A percentile compares a stretch with the other conserved stretches of the same genome.
Evolutionary conservation across 2,329 filamentous ascomycete genomes (phyloP).

Genomic region (Diaporthe sp.): DNA sequence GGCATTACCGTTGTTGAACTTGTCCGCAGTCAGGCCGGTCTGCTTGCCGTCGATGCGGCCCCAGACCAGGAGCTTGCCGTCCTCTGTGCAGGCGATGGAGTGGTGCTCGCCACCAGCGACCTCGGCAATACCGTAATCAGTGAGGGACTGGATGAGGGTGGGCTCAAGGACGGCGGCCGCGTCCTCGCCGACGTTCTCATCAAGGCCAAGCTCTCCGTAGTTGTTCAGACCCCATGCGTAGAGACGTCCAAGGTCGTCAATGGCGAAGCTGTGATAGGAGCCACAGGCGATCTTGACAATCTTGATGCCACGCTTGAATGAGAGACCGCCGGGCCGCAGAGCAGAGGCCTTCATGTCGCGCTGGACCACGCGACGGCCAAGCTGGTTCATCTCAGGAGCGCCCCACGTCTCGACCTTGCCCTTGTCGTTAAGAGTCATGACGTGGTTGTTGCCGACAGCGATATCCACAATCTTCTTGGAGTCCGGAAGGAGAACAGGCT

Average conservation of each 20-base stretch:
- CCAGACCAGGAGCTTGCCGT: constrained; percentile 72
- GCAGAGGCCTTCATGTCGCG: constrained; percentile 58
- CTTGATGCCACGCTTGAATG: constrained; percentile 66
- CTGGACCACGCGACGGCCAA: constrained; percentile 73
- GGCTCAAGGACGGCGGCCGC: constrained; percentile 82
- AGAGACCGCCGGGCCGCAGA: constrained; percentile 51
- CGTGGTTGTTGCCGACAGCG: constrained; percentile 78
- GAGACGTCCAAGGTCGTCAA: constrained; percentile 78
- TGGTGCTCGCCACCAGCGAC: constrained; percentile 82
- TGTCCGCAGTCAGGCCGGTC: constrained; percentile 69
- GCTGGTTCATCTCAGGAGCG: constrained; percentile 76
- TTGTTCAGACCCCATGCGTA: constrained; percentile 91
- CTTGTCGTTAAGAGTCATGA: constrained; percentile 76
- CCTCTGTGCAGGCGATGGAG: constrained; percentile 73
- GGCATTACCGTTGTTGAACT: constrained; percentile 70
- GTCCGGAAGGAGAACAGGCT: constrained; percentile 69
- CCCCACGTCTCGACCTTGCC: constrained; percentile 80
- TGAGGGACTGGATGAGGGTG: constrained; percentile 75
- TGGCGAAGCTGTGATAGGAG: constrained; percentile 86
- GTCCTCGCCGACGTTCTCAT: constrained; percentile 74
- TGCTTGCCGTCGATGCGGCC: constrained; percentile 70
- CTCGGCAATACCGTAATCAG: constrained; percentile 72
- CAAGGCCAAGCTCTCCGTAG: constrained; percentile 81
- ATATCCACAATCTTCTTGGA: constrained; percentile 77
- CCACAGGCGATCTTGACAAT: constrained; percentile 76